These are phyloP conservation scores for Stenocarpella maydis DNA, from an alignment of 2,329 filamentous ascomycete genomes.

Conservation along the genomic window DNA sequence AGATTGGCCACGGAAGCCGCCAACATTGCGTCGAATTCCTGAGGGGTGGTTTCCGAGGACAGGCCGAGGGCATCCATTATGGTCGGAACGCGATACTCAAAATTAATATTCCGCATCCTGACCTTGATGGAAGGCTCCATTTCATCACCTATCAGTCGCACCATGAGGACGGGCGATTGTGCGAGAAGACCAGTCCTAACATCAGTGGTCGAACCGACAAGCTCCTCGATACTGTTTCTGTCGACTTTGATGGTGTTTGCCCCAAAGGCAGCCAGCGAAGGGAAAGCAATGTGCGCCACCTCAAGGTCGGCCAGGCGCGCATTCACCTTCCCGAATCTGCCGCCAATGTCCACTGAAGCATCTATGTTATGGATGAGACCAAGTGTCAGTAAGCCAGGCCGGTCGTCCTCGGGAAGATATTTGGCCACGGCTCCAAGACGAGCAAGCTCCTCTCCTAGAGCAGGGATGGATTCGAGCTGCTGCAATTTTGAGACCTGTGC, in stretches of 20 bases:
- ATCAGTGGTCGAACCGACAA: slow-evolving; percentile 65
- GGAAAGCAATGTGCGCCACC: slow-evolving; percentile 82
- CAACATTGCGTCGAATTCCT: slow-evolving; percentile 79
- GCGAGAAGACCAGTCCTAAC: slow-evolving; percentile 38
- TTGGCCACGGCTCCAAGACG: slow-evolving; percentile 89
- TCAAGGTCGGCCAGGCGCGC: slow-evolving; percentile 70
- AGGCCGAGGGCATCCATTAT: slow-evolving; percentile 82
- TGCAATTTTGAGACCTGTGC: slow-evolving; percentile 68
- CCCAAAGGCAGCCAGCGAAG: slow-evolving; percentile 82
- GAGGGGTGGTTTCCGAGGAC: slow-evolving; percentile 69
- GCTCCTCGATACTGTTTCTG: slow-evolving; percentile 73
- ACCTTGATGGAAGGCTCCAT: slow-evolving; percentile 91
- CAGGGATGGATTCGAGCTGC: slow-evolving; percentile 72
- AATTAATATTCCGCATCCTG: slow-evolving; percentile 81
- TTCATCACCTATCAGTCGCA: slow-evolving; percentile 90
- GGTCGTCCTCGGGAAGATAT: slow-evolving; percentile 94
- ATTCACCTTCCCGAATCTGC: slow-evolving; percentile 71
- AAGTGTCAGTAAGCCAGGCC: slow-evolving; percentile 85
- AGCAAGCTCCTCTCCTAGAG: slow-evolving; percentile 79
- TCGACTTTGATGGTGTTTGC: slow-evolving; percentile 68
- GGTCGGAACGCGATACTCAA: slow-evolving; percentile 90
- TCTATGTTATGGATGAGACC: slow-evolving; percentile 71
- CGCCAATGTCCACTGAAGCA: slow-evolving; percentile 68
- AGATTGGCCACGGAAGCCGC: slow-evolving; percentile 82
- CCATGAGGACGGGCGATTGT: slow-evolving; percentile 73